phyloP scores from a whole-genome alignment of 192 early-diverging fungal species.

The Coemansia guatemalensis region DNA sequence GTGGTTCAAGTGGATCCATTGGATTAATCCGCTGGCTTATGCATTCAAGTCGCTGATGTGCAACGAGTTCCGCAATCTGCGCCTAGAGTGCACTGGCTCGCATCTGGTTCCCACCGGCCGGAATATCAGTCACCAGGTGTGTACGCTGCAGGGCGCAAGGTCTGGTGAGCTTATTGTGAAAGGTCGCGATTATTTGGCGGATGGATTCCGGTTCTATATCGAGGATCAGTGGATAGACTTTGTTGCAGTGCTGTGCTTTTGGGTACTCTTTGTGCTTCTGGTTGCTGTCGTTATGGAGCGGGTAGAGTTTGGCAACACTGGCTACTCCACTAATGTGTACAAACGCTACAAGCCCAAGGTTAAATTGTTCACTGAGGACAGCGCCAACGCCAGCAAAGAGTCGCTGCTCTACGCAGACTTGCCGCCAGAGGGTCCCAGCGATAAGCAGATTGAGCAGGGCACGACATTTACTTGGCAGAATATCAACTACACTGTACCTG shows the following conservation, averaged over 20 bases:
- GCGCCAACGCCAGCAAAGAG: conserved; percentile 13
- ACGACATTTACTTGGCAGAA: conserved; percentile 68
- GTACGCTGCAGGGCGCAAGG: conserved; percentile 63
- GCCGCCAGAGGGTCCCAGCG: conserved; percentile 21
- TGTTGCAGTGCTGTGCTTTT: conserved; percentile 55
- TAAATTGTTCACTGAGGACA: conserved; percentile 12
- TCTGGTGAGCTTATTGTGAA: conserved; percentile 58
- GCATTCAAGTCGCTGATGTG: conserved; percentile 63
- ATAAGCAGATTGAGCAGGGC: conserved; percentile 53
- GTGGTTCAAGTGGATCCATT: conserved; percentile 67
- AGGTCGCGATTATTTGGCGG: conserved; percentile 62
- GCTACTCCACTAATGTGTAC: conserved; percentile 56
- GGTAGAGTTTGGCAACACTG: conserved; percentile 60
- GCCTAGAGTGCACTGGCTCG: conserved; percentile 23
- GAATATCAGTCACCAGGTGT: conserved; percentile 56
- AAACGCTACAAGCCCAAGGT: conserved; percentile 45
- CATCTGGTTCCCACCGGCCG: conserved; percentile 56
- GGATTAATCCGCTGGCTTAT: conserved; percentile 70
- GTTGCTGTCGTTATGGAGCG: conserved; percentile 58
- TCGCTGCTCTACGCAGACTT: conserved; percentile 8
- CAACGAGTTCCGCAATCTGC: conserved; percentile 67
- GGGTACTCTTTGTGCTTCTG: conserved; percentile 34
- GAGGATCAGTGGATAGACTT: conserved; percentile 62
- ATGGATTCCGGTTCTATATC: conserved; percentile 58
- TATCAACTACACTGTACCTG: conserved; percentile 58